Conservation (phyloP, 2,329 filamentous ascomycete species). For the Aspergillus intermedius region DNA sequence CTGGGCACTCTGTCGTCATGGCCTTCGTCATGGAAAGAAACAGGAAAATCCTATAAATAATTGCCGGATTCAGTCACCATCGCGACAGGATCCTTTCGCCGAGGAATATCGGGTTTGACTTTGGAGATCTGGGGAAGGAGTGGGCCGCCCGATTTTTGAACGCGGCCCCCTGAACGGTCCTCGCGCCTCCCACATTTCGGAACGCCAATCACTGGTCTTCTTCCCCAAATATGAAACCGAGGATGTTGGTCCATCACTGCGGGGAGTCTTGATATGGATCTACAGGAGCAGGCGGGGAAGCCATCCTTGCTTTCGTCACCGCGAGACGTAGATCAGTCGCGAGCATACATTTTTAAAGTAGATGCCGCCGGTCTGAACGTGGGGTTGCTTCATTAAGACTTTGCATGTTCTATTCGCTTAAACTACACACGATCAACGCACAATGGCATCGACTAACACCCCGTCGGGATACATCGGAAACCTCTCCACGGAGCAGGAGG, state of each 20-base stretch:
- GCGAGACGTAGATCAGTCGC: neutral
- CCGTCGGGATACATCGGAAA: conserved; percentile 67
- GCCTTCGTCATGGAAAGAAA: too few relatives aligned
- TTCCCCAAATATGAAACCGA: neutral
- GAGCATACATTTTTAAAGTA: neutral
- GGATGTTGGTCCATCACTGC: neutral
- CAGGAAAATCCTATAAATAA: neutral
- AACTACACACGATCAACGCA: neutral
- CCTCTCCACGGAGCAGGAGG: conserved; percentile 75
- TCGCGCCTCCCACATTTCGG: neutral
- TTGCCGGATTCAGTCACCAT: too few relatives aligned
- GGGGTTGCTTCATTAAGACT: neutral
- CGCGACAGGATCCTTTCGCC: neutral
- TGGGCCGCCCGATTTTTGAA: neutral
- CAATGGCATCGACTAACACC: neutral
- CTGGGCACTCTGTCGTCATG: too few relatives aligned
- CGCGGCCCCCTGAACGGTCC: neutral
- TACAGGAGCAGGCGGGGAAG: neutral
- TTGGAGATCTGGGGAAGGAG: neutral
- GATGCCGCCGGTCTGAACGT: neutral
- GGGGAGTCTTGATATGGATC: neutral
- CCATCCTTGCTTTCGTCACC: neutral
- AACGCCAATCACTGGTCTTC: neutral
- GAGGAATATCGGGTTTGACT: neutral
- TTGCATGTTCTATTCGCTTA: neutral